Conservation (phyloP, 2,329 filamentous ascomycete species). For the Penicillium crustosum region DNA sequence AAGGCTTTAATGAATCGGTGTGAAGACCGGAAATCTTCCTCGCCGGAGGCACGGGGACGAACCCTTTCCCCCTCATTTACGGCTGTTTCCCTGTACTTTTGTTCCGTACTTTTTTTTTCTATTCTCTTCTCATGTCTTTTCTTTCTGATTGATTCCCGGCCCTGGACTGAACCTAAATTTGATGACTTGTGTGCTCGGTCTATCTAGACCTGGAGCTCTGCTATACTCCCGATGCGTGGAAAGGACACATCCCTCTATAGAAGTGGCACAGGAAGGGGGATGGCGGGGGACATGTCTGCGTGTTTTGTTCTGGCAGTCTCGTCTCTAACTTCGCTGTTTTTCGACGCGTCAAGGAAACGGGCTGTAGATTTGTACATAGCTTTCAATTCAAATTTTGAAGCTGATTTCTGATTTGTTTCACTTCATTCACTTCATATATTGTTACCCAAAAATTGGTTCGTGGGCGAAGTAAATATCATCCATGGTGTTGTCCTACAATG, state of each 20-base stretch:
- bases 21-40: conserved; percentile 5
- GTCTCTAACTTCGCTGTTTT: conserved; percentile 1
- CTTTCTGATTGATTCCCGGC: conserved; percentile 7
- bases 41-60: conserved; percentile 12
- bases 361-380: conserved; percentile 25
- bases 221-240: conserved; percentile 4
- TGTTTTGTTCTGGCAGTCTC: neutral
- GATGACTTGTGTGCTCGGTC: conserved; percentile 16
- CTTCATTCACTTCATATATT: neutral
- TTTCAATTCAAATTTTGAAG: conserved; percentile 21
- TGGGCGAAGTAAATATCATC: too few relatives aligned
- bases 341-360: neutral
- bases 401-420: conserved; percentile 4
- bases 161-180: conserved; percentile 6
- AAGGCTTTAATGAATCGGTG: conserved; percentile 1
- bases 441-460: neutral
- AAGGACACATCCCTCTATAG: neutral
- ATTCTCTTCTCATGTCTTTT: conserved; percentile 4
- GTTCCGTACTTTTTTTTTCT: conserved; percentile 7
- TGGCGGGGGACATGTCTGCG: neutral
- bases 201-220: conserved; percentile 5
- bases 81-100: conserved; percentile 19
- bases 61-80: conserved; percentile 11
- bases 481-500: neutral
- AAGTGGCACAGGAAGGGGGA: neutral